Evolutionary conservation across 108 stramenopile genomes (phyloP), one percentile per base, ranked within the genome.

Genomic region (Cyclostephanos tholiformis): DNA sequence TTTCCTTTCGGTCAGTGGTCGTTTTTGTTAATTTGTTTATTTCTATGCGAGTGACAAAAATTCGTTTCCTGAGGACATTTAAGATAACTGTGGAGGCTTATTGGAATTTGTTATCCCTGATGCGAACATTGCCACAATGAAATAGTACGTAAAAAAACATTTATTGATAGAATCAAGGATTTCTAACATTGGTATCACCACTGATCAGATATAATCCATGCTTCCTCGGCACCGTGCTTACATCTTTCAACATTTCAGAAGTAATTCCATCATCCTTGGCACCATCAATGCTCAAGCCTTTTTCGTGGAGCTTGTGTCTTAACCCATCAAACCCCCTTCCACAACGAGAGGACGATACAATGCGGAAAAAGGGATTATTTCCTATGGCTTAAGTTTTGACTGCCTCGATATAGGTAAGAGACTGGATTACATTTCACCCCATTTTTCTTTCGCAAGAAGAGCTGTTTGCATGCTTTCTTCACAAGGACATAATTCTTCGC

Each of bases 371-470:
- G 52, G 19, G 52, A 20, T 53, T n/a, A 8, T 8, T 53, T n/a
- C 23, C 52, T 25, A 53, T 53, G 52, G 52, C 19, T 53, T 5
- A 14, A 4, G 52, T 25, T 4, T 17, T 51, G 4, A 14, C 52
- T 25, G 52, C 52, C 7, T 53, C 52, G 20, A 25, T 53, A n/a
- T 53, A 53, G 25, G 52, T 25, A 53, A 4, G 7, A 53, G 52
- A n/a, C 52, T 53, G 17, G 52, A 53, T 8, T 6, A 53, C 25
- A 1, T 53, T 53, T 25, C 1, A 53, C 4, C 25, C 52, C 52
- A 53, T 53, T 22, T 53, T 53, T 53, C 52, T 53, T 22, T 53
- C 19, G 1, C 52, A 53, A 53, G 52, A 53, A 53, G 25, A 53
- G 19, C 23, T 14, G 20, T 2, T 19, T 53, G 23, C 23, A 22